A percentile compares a stretch with the other conserved stretches of the same genome.
These are phyloP conservation scores for Panicum hallii DNA, from an alignment of 202 grass and related monocot species.

Conservation along the genomic window DNA sequence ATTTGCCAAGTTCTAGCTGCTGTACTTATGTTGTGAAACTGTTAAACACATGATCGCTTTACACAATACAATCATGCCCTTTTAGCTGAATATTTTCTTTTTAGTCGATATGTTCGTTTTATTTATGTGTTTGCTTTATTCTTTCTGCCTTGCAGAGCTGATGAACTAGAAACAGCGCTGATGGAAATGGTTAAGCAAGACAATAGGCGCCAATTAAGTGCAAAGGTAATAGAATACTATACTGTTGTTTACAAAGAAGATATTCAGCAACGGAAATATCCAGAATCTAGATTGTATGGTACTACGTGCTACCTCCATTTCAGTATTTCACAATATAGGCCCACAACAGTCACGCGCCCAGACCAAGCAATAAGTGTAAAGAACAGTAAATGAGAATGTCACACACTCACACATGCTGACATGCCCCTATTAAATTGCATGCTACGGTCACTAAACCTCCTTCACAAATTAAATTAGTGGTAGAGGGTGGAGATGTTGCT, in stretches of 20 bases:
- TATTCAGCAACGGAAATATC: conserved; percentile 32
- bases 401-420: not conserved
- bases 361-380: not conserved
- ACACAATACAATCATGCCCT: not conserved
- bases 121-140: conserved; percentile 31
- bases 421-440: not conserved
- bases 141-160: conserved; percentile 66
- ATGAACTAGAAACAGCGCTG: conserved; percentile 95
- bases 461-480: conserved; percentile 2
- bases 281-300: conserved; percentile 8
- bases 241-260: not conserved
- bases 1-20: conserved; percentile 6
- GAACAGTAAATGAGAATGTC: not conserved
- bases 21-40: not conserved
- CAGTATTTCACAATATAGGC: not conserved
- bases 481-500: not conserved
- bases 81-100: conserved; percentile 7
- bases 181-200: conserved; percentile 99
- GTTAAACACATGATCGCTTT: not conserved
- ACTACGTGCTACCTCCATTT: not conserved
- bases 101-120: conserved; percentile 1
- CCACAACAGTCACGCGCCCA: not conserved
- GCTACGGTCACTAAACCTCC: not conserved
- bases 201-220: conserved; percentile 90
- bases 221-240: conserved; percentile 69